Evolutionary conservation across 2,329 filamentous ascomycete species (phyloP).

Genomic region (Fusarium succisae): DNA sequence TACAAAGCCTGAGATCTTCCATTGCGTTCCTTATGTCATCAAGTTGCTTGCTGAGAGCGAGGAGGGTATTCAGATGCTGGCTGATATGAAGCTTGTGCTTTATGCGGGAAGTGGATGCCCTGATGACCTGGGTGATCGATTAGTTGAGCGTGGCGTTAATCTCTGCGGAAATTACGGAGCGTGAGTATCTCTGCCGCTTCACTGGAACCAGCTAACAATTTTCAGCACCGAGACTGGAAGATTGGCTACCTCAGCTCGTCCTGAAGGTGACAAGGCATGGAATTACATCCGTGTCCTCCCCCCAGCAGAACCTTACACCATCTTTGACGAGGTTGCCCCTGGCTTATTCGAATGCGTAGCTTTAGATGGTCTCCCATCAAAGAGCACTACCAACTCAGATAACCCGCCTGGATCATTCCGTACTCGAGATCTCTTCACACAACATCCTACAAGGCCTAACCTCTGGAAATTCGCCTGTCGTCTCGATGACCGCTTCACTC

Average conservation of each 20-base stretch:
- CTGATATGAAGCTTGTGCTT: constrained; percentile 60
- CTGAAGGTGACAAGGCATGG: constrained; percentile 42
- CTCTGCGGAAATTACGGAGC: constrained; percentile 66
- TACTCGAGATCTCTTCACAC: constrained; percentile 56
- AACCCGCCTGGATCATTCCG: constrained; percentile 56
- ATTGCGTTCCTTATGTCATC: constrained; percentile 70
- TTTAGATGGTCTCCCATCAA: constrained; percentile 50
- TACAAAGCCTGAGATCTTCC: constrained; percentile 59
- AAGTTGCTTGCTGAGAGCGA: constrained; percentile 69
- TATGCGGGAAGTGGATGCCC: constrained; percentile 68
- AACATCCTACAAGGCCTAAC: constrained; percentile 52
- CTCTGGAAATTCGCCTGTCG: constrained; percentile 58
- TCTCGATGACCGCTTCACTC: constrained; percentile 55
- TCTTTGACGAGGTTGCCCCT: constrained; percentile 43
- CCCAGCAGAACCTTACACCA: constrained; percentile 34
- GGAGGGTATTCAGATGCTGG: constrained; percentile 60
- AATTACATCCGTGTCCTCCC: constrained; percentile 47
- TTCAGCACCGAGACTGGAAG: constrained; percentile 42
- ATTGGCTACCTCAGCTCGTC: constrained; percentile 41
- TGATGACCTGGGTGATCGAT: constrained; percentile 64
- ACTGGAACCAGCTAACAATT: not conserved
- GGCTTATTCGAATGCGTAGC: constrained; percentile 51
- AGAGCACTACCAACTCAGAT: constrained; percentile 48
- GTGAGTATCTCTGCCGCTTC: constrained; percentile 50
- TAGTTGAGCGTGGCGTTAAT: constrained; percentile 63